Percentiles rank a stretch among this genome's conserved stretches.
phyloP scores from a whole-genome alignment of 495 filamentous ascomycete species.

The Cercophora samala region DNA sequence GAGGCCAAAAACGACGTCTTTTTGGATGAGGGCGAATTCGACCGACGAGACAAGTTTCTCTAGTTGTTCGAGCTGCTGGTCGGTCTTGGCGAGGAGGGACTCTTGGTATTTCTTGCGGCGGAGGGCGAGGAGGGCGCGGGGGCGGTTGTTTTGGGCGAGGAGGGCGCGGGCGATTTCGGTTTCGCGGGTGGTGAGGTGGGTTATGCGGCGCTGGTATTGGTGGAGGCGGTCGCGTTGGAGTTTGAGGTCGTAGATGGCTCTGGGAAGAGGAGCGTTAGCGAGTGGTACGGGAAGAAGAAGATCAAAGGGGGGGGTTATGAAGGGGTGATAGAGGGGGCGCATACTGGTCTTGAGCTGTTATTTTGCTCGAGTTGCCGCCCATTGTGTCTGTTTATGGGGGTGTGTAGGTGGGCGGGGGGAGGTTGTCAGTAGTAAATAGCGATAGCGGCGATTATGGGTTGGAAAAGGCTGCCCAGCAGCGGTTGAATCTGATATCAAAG shows the following conservation, averaged over 20 bases:
- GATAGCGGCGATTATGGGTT: too few species aligned
- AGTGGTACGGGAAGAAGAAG: not conserved
- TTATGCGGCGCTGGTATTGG: constrained; percentile 87
- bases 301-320: not conserved
- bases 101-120: constrained; percentile 97
- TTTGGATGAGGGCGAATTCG: constrained; percentile 93
- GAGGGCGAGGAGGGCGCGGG: constrained; percentile 79
- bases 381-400: constrained; percentile 25
- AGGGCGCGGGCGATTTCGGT: constrained; percentile 78
- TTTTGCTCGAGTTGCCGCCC: constrained; percentile 44
- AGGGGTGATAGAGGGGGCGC: constrained; percentile 1
- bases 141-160: constrained; percentile 68
- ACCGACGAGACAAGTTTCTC: constrained; percentile 79
- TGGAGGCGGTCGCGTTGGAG: constrained; percentile 95
- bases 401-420: not conserved
- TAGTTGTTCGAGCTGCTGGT: constrained; percentile 81
- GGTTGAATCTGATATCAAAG: not conserved
- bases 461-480: not conserved
- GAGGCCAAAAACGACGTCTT: constrained; percentile 87
- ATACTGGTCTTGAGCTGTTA: constrained; percentile 50
- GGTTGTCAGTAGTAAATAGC: not conserved
- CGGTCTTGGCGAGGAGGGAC: constrained; percentile 81
- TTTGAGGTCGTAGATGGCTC: constrained; percentile 93
- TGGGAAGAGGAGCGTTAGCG: constrained; percentile 11
- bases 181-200: constrained; percentile 76